Conservation (phyloP, 2,329 filamentous ascomycete genomes). For the Plectosphaerella cucumerina region DNA sequence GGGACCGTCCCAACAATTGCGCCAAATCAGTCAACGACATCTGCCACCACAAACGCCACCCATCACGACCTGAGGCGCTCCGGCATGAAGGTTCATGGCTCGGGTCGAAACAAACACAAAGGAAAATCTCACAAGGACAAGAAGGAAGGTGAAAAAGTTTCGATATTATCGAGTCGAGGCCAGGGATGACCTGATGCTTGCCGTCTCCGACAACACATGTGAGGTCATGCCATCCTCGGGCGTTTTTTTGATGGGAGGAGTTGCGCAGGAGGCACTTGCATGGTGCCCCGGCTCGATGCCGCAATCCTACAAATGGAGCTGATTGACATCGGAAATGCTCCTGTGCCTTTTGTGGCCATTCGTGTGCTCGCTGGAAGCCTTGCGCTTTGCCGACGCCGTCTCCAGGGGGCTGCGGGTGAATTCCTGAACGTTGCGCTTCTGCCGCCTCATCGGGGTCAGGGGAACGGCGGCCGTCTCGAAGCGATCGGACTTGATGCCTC, state of each 20-base stretch:
- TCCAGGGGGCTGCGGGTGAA: slow-evolving; percentile 46
- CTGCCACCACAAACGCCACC: too few species aligned
- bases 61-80: too few species aligned
- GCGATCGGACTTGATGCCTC: slow-evolving; percentile 61
- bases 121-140: neutral
- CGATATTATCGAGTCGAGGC: slow-evolving; percentile 22
- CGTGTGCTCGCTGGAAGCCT: slow-evolving; percentile 41
- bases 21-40: too few species aligned
- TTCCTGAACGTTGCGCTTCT: slow-evolving; percentile 43
- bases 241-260: slow-evolving; percentile 26
- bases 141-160: neutral
- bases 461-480: slow-evolving; percentile 62
- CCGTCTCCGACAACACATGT: slow-evolving; percentile 10
- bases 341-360: slow-evolving; percentile 51
- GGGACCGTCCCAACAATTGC: too few species aligned
- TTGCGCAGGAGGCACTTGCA: slow-evolving; percentile 1
- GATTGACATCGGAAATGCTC: slow-evolving; percentile 54
- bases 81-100: too few species aligned
- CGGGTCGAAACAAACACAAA: too few species aligned
- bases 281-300: slow-evolving; percentile 11
- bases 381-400: slow-evolving; percentile 47
- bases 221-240: slow-evolving; percentile 40
- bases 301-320: slow-evolving; percentile 35
- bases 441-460: slow-evolving; percentile 63
- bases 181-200: slow-evolving; percentile 31